Evolutionary conservation across 1,139 yeast genomes (phyloP).

Genomic region (Geotrichum fermentans): DNA sequence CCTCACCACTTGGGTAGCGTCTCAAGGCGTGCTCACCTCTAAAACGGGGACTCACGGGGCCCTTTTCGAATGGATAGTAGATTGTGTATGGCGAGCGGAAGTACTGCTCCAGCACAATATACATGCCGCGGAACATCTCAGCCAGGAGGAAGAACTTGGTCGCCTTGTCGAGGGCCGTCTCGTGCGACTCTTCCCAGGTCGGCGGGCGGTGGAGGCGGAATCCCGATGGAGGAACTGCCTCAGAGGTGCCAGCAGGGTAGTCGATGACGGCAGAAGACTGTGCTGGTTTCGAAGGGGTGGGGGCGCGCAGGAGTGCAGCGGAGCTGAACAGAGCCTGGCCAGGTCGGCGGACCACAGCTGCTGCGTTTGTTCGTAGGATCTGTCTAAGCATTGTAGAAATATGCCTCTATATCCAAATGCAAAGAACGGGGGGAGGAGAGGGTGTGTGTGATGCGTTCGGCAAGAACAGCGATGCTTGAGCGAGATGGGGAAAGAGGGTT

Average conservation of each 20-base stretch:
- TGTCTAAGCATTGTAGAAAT: background rate
- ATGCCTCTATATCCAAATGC: background rate
- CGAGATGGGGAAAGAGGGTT: background rate
- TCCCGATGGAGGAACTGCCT: slow-evolving; percentile 52
- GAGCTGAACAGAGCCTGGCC: background rate
- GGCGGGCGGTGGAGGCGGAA: slow-evolving; percentile 70
- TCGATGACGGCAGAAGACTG: background rate
- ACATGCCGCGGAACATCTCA: slow-evolving; percentile 90
- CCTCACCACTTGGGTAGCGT: slow-evolving; percentile 88
- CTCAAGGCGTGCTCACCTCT: slow-evolving; percentile 94
- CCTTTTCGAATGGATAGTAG: slow-evolving; percentile 86
- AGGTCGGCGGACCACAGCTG: background rate
- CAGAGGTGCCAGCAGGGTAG: slow-evolving; percentile 28
- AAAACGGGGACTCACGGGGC: slow-evolving; percentile 84
- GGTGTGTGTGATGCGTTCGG: background rate
- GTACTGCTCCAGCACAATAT: slow-evolving; percentile 80
- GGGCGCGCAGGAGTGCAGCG: background rate
- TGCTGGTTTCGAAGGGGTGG: background rate
- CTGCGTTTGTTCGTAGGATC: background rate
- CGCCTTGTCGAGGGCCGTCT: slow-evolving; percentile 76
- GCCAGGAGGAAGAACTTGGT: slow-evolving; percentile 75
- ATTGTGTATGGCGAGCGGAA: slow-evolving; percentile 86
- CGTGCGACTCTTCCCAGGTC: slow-evolving; percentile 77
- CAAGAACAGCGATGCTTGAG: background rate
- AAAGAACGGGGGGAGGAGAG: background rate